Conservation (phyloP, 148 eudicot genomes). For the Fagopyrum tataricum region DNA sequence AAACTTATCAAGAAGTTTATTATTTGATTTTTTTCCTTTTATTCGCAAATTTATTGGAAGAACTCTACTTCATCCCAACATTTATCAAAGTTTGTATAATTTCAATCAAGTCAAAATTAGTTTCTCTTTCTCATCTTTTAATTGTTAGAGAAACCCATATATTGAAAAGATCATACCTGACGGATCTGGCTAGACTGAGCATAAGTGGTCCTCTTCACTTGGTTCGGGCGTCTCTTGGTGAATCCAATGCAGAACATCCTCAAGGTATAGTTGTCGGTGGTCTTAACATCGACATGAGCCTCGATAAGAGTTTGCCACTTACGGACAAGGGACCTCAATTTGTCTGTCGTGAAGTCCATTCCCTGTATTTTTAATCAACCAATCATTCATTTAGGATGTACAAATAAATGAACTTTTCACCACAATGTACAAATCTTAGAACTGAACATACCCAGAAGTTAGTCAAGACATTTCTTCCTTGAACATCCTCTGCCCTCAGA, state of each 20-base stretch:
- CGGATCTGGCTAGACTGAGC: constrained; percentile 29
- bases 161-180: neutral
- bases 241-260: constrained; percentile 28
- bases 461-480: constrained; percentile 23
- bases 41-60: too few species aligned
- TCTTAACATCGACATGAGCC: constrained; percentile 28
- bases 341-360: constrained; percentile 30
- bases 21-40: too few species aligned
- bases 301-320: constrained; percentile 28
- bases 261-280: constrained; percentile 22
- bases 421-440: neutral
- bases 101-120: too few species aligned
- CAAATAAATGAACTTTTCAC: neutral
- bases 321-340: constrained; percentile 24
- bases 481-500: constrained; percentile 23
- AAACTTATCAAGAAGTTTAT: too few species aligned
- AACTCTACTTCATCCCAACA: too few species aligned
- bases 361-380: constrained; percentile 14
- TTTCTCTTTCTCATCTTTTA: too few species aligned
- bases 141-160: too few species aligned
- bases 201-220: constrained; percentile 24
- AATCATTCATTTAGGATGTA: neutral
- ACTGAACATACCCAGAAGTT: constrained; percentile 22
- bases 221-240: constrained; percentile 23
- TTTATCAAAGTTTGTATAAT: too few species aligned